Evolutionary conservation across 371 early-diverging fungal genomes (phyloP), one percentile per base, ranked within the genome.

Genomic region (Mortierella sp.): DNA sequence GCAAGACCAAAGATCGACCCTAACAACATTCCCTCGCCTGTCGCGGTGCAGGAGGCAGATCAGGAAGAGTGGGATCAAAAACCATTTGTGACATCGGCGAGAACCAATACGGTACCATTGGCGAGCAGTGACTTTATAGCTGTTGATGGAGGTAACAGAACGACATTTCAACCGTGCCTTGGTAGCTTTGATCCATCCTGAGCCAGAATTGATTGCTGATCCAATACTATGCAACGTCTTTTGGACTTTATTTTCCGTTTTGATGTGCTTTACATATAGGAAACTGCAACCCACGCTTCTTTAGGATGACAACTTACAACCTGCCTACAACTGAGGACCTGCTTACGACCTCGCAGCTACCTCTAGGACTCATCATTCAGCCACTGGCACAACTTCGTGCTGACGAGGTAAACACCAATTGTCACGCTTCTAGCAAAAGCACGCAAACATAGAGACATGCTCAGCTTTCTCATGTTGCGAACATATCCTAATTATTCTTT

Each of bases 11-110:
- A 89, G 39, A 97, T 98, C 52, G 95, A 98, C 72, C 97, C 98
- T 2, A 89, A 94, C 78, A 94, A 95, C 63, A 93, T 98, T 47
- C 98, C 98, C 7, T 91, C 94, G 19, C 96, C 96, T 19, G 86
- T 95, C 2, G 85, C 86, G 19, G 92, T 94, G 28, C 95, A 95
- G 53, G 82, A 86, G 45, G 78, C 80, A 16, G 95, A 98, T 78
- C 94, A 95, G 71, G 81, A 82, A 19, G 52, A 73, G 4, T 91
- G 89, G 81, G 85, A 83, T 8, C 71, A 76, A 31, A 83, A 72
- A 38, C 82, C 89, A 31, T 98, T 89, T 81, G 84, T 87, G 34
- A 96, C 98, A 0, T 83, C 81, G 8, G 85, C 89, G 3, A 79
- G 81, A 24, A 83, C 82, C 49, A 81, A 84, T 8, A 76, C 81